Evolutionary conservation across 345 rosid genomes (phyloP), one percentile per base, ranked within the genome.

Genomic region (Combretum micranthum): DNA sequence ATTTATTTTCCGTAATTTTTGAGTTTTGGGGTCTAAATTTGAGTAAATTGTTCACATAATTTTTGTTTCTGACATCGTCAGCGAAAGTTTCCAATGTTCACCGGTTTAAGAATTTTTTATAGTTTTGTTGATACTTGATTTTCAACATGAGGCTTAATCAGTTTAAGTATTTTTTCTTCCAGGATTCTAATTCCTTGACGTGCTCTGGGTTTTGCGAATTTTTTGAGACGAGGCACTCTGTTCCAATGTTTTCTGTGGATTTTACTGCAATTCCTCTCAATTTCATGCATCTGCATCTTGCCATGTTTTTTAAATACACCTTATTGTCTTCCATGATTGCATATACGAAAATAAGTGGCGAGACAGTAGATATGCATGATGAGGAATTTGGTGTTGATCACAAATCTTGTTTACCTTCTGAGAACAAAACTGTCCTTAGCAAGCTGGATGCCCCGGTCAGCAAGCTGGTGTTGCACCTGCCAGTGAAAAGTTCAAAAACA

Each of bases 181-280:
- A 92, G 97, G 89, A 76, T 32, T 61, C 72, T 69, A 53, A 78
- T 17, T 54, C 65, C 42, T 19, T 64, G 44, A 56, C 50, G 63
- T 60, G 73, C 43, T 75, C 64, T 49, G 93, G 85, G 53, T 50
- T 78, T 58, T 88, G 94, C 91, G 81, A 69, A 80, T 59, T 89
- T 64, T 86, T 74, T 70, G 79, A 61, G 61, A 53, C 47, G 22
- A 26, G 64, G 61, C 62, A 72, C 50, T 49, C 43, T 62, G 56
- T 70, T 16, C 96, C 99, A 0, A 49, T 71, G 65, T 79, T 93
- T 72, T 74, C 77, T 21, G 72, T 79, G 65, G 90, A 87, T 65
- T 93, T 84, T 74, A 48, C 87, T 56, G 89, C 81, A 20, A 44
- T 86, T 69, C 94, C 96, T 48, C 53, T 47, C 19, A 86, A 78